Percentiles rank a stretch among this genome's conserved stretches.
Evolutionary conservation across 2,329 filamentous ascomycete genomes (phyloP).

Genomic region (Fusarium musae): DNA sequence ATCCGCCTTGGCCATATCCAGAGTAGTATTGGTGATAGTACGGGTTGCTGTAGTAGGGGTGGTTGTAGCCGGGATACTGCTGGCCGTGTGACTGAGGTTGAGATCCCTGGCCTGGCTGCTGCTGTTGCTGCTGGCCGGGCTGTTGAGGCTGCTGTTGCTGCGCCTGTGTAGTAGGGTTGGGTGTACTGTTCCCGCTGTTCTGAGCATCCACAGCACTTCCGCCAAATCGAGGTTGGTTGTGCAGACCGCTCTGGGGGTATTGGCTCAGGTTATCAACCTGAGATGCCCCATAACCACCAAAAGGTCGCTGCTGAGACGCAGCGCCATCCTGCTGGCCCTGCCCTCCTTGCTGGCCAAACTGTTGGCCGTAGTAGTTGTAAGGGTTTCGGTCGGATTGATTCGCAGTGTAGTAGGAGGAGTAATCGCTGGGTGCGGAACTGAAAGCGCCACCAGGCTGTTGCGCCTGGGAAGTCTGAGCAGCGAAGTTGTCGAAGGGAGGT

Average conservation of each 20-base stretch:
- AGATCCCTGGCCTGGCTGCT: conserved; percentile 55
- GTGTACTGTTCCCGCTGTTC: conserved; percentile 90
- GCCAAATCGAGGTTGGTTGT: conserved; percentile 69
- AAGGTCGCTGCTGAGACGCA: conserved; percentile 76
- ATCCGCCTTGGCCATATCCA: conserved; percentile 64
- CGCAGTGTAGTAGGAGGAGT: conserved; percentile 85
- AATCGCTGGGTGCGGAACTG: conserved; percentile 81
- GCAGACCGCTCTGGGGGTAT: conserved; percentile 77
- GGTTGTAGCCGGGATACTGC: conserved; percentile 63
- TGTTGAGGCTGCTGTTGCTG: conserved; percentile 60
- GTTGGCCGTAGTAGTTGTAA: conserved; percentile 82
- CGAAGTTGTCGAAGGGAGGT: conserved; percentile 71
- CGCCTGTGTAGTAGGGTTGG: conserved; percentile 76
- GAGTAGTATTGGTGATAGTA: conserved; percentile 72
- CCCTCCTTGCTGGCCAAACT: conserved; percentile 66
- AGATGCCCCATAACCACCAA: conserved; percentile 77
- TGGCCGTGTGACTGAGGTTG: conserved; percentile 60
- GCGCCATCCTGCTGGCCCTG: conserved; percentile 80
- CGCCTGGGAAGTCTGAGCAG: conserved; percentile 68
- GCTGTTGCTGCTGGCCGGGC: conserved; percentile 58
- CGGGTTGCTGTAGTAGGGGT: conserved; percentile 71
- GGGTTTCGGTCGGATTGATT: conserved; percentile 77
- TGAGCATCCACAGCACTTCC: conserved; percentile 73
- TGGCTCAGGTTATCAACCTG: conserved; percentile 73
- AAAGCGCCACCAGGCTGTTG: conserved; percentile 72